Conservation (phyloP, 2,329 filamentous ascomycete genomes). For the Hypoxylon sp. region DNA sequence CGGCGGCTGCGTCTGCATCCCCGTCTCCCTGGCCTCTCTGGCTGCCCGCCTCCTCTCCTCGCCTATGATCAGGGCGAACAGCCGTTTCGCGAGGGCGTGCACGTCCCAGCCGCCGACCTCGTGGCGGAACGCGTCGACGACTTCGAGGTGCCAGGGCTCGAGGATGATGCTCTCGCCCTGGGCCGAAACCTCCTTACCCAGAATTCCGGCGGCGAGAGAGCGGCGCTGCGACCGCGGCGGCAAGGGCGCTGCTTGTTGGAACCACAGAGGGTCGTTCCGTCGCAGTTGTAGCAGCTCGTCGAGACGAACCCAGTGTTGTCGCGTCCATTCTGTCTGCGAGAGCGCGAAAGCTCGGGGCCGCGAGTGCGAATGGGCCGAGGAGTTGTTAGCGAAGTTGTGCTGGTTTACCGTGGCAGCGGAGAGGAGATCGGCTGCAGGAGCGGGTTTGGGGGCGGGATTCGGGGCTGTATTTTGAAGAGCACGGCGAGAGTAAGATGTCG, state of each 20-base stretch:
- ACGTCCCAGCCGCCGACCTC: conserved; percentile 61
- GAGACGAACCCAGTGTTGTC: conserved; percentile 62
- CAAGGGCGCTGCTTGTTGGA: conserved; percentile 43
- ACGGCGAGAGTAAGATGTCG: conserved; percentile 2
- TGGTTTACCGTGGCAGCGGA: not conserved
- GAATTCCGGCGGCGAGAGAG: conserved; percentile 42
- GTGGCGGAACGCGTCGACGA: conserved; percentile 61
- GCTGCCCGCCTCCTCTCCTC: conserved; percentile 52
- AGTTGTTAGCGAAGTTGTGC: not conserved
- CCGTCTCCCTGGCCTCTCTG: conserved; percentile 20
- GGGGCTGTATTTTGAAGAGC: not conserved
- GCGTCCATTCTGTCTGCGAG: conserved; percentile 57
- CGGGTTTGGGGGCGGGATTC: not conserved
- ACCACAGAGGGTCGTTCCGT: conserved; percentile 50
- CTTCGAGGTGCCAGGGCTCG: conserved; percentile 65
- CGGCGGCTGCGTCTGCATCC: not conserved
- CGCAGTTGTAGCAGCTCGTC: conserved; percentile 61
- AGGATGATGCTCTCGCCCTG: conserved; percentile 57
- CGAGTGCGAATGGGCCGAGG: not conserved
- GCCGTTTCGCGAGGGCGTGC: conserved; percentile 56
- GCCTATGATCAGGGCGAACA: conserved; percentile 62
- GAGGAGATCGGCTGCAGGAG: not conserved
- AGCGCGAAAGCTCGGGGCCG: not conserved
- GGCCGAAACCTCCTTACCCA: conserved; percentile 58
- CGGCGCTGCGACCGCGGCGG: conserved; percentile 21